Evolutionary conservation across 306 rosid species (phyloP), one percentile per base, ranked within the genome.

Genomic region (Dryas octopetala): DNA sequence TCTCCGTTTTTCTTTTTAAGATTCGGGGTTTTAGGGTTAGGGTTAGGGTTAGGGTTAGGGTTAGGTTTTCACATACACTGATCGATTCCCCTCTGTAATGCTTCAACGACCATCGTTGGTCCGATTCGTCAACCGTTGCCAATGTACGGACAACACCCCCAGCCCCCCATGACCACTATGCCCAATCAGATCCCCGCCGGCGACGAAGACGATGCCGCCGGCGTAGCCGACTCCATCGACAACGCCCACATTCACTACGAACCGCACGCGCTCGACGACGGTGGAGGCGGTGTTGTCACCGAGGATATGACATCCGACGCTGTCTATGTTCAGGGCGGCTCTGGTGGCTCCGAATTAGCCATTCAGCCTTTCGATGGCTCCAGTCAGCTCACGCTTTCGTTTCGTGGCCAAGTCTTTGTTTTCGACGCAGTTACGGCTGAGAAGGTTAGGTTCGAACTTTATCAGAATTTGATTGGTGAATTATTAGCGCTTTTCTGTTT

Each of bases 351-450:
- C 57, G 91, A 89, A 7, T 49, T 93, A 79, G 76, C 82, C 28
- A 66, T 78, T 46, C 92, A 79, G 44, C 88, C 84, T 48, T 61
- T 64, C 71, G 93, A 91, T 8, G 91, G 86, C 57, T 76, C 91
- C 58, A 91, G 89, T 66, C 97, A 93, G 86, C 96, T 93, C 76
- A 89, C 98, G 48, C 97, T 93, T 71, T 89, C 98, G 28, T 93
- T 93, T 81, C 98, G 91, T 0, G 98, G 98, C 55, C 97, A 93
- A 84, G 96, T 93, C 26, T 93, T 88, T 75, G 97, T 93, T 23
- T 93, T 91, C 43, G 98, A 93, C 78, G 78, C 91, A 5, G 97
- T 93, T 66, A 85, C 98, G 19, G 96, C 98, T 14, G 96, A 93
- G 5, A 91, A 93, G 96, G 98, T 83, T 10, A 93, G 96, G 98